These are phyloP conservation scores for Astrephomene gubernaculifera DNA, from an alignment of 139 green algal genomes.

Conservation along the genomic window DNA sequence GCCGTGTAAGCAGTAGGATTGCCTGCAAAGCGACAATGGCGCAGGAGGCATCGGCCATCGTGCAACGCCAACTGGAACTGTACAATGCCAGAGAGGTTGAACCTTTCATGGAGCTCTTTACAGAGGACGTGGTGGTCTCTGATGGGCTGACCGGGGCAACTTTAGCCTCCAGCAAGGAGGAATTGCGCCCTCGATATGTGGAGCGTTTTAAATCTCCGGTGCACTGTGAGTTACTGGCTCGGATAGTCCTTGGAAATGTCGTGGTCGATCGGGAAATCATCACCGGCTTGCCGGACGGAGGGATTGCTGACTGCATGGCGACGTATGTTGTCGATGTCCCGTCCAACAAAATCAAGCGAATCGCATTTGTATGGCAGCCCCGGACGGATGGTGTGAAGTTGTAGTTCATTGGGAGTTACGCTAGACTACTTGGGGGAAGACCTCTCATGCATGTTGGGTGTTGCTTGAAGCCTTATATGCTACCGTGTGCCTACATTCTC, in stretches of 20 bases:
- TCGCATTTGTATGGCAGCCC: slow-evolving; percentile 60
- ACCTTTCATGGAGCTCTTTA: slow-evolving; percentile 45
- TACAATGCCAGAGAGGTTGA: slow-evolving; percentile 51
- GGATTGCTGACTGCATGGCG: slow-evolving; percentile 56
- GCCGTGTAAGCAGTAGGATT: too few species aligned
- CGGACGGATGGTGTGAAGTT: slow-evolving; percentile 40
- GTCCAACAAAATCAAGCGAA: slow-evolving; percentile 50
- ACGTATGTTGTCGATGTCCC: slow-evolving; percentile 46
- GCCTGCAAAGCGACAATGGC: slow-evolving; percentile 26
- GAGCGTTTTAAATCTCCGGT: slow-evolving; percentile 56
- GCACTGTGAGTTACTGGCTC: slow-evolving; percentile 58
- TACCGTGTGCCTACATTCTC: too few species aligned
- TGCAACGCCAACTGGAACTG: slow-evolving; percentile 41
- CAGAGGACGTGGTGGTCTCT: slow-evolving; percentile 33
- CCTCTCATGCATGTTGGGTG: too few species aligned
- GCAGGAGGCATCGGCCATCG: slow-evolving; percentile 15
- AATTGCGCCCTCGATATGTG: slow-evolving; percentile 48
- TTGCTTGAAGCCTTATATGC: too few species aligned
- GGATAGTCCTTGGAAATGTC: slow-evolving; percentile 48
- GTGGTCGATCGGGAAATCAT: slow-evolving; percentile 67
- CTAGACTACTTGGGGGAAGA: too few species aligned
- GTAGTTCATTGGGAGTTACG: too few species aligned
- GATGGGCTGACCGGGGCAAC: slow-evolving; percentile 41
- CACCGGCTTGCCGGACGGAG: slow-evolving; percentile 47
- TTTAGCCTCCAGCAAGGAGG: slow-evolving; percentile 37